Evolutionary conservation across 495 filamentous ascomycete species (phyloP).

Genomic region (Penicillium cinerascens): DNA sequence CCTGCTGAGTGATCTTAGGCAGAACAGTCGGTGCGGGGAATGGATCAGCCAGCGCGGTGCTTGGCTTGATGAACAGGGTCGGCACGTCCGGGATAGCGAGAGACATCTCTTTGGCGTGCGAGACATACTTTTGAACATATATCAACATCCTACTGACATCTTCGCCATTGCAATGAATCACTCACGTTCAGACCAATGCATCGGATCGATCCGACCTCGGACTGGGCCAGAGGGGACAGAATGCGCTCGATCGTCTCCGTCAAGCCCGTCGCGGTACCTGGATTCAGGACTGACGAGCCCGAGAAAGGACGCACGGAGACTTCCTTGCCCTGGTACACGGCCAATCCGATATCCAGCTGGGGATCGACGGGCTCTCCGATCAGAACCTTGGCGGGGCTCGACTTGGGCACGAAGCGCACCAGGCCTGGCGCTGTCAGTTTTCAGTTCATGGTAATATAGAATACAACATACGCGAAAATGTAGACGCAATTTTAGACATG

Average conservation of each 20-base stretch:
- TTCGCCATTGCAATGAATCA: neutral
- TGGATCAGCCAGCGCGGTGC: conserved; percentile 65
- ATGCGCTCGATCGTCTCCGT: conserved; percentile 50
- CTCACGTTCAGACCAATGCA: conserved; percentile 73
- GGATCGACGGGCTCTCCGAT: conserved; percentile 56
- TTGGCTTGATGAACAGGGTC: conserved; percentile 78
- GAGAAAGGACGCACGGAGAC: conserved; percentile 53
- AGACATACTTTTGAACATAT: conserved; percentile 51
- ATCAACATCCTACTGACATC: neutral
- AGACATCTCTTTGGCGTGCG: conserved; percentile 72
- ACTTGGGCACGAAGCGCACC: conserved; percentile 57
- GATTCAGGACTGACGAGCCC: conserved; percentile 51
- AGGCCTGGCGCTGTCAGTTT: conserved; percentile 39
- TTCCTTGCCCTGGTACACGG: conserved; percentile 51
- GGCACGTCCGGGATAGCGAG: conserved; percentile 71
- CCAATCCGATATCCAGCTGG: conserved; percentile 52
- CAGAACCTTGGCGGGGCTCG: conserved; percentile 44
- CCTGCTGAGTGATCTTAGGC: conserved; percentile 53
- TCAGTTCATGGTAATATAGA: neutral
- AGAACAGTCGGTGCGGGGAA: conserved; percentile 64
- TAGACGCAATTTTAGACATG: conserved; percentile 44
- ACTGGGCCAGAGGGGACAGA: conserved; percentile 52
- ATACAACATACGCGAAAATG: conserved; percentile 38
- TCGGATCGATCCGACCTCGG: conserved; percentile 50
- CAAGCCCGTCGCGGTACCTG: conserved; percentile 45